These are phyloP conservation scores for Strombidium stylifer DNA, from an alignment of 73 alveolate genomes.

Conservation along the genomic window DNA sequence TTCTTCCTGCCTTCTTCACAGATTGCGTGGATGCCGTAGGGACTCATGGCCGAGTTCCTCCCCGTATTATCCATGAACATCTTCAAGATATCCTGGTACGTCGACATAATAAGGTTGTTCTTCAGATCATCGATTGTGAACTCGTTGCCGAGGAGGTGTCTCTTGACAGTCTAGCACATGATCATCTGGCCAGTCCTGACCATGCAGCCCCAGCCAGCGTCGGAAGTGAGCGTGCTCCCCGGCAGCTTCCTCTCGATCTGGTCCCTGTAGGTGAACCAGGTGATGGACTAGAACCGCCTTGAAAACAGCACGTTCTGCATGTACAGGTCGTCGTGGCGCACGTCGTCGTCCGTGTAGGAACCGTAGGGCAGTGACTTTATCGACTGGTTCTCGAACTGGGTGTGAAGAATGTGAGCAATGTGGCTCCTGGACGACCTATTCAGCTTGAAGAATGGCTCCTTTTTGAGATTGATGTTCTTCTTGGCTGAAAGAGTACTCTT, in stretches of 20 bases:
- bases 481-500: too few relatives aligned
- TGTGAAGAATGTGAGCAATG: too few relatives aligned
- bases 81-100: conserved; percentile 2
- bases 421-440: too few relatives aligned
- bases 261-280: conserved; percentile 33
- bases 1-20: conserved; percentile 19
- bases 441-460: too few relatives aligned
- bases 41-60: too few relatives aligned
- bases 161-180: conserved; percentile 53
- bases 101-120: neutral
- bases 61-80: too few relatives aligned
- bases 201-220: conserved; percentile 86
- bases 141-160: conserved; percentile 38
- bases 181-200: conserved; percentile 76
- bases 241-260: conserved; percentile 1
- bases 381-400: too few relatives aligned
- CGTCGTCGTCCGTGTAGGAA: too few relatives aligned
- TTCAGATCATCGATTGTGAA: neutral
- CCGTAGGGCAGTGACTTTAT: too few relatives aligned
- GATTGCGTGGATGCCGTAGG: conserved; percentile 14
- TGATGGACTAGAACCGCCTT: neutral
- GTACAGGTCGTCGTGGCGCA: too few relatives aligned
- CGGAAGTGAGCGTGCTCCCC: conserved; percentile 48
- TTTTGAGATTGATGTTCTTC: too few relatives aligned
- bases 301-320: too few relatives aligned